phyloP scores from a whole-genome alignment of 1,284 basidiomycete species.

The Ustilago xerochloae region DNA sequence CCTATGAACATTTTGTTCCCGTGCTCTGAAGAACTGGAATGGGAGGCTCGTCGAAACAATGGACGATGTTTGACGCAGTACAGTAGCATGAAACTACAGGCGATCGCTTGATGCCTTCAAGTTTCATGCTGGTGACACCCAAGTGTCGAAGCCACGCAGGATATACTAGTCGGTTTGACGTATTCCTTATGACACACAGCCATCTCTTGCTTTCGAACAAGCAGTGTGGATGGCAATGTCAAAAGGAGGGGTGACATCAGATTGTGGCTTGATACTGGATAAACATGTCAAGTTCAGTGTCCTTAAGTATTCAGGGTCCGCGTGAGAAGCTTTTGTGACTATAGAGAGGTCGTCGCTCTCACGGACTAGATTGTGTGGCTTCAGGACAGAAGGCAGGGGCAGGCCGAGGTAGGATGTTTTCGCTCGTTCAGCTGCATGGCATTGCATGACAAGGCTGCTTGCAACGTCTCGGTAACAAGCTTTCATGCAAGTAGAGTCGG shows the following conservation, averaged over 20 bases:
- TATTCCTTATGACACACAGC: background rate
- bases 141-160: conserved; percentile 1
- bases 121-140: conserved; percentile 3
- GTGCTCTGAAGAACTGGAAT: background rate
- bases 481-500: background rate
- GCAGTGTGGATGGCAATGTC: too few species aligned
- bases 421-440: too few species aligned
- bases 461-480: too few species aligned
- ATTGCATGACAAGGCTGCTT: too few species aligned
- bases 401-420: background rate
- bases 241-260: background rate
- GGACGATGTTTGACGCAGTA: background rate
- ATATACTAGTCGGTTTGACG: background rate
- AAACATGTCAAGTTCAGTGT: background rate
- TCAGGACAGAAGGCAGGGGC: background rate
- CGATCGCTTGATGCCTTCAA: background rate
- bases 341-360: background rate
- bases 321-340: background rate
- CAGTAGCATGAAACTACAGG: background rate
- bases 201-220: too few species aligned
- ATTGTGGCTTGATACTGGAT: conserved; percentile 1
- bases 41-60: background rate
- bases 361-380: too few species aligned
- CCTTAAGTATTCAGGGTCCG: background rate
- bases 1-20: background rate